Evolutionary conservation across 2,329 filamentous ascomycete genomes (phyloP), one percentile per base, ranked within the genome.

Genomic region (Paramyrothecium sp.): DNA sequence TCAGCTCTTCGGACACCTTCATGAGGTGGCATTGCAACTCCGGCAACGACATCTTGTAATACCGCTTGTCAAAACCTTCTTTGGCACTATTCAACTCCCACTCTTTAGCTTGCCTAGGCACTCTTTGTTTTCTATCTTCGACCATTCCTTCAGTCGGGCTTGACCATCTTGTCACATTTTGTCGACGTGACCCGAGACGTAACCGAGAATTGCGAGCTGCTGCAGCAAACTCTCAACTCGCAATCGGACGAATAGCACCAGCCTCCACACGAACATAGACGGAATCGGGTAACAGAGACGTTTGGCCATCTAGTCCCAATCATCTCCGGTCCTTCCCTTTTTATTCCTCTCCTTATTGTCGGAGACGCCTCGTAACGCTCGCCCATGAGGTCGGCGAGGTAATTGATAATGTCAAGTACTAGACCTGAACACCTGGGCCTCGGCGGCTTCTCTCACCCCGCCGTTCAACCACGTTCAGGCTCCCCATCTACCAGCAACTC

Each of bases 341-440:
- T 52, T 30, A 51, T 49, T 21, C 50, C 47, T 38, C 26, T 22
- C 22, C 5, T 5, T 53, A 23, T 10, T 41, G 5, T 38, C 22
- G 49, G 38, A 44, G n/a, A 16, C 38, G n/a, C 38, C 38, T 44
- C 38, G 38, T 44, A 17, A 7, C 38, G 38, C 38, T 44, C 38
- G 38, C 67, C 63, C 65, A 82, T 81, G 78, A 81, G 73, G 75
- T 74, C 76, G 73, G 78, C 77, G 75, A 77, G 70, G 78, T 91
- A 92, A 92, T 92, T 81, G 85, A 92, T 94, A 92, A 96, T 97
- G 92, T 90, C 91, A 82, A 91, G 85, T 78, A 83, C 89, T 75
- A 89, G 92, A 85, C 86, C 91, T 70, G 91, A 96, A 74, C 90
- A 94, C 75, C 85, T 95, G 81, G 89, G 89, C 73, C 86, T 95